Evolutionary conservation across 495 filamentous ascomycete species (phyloP).

Genomic region (Evernia prunastri): DNA sequence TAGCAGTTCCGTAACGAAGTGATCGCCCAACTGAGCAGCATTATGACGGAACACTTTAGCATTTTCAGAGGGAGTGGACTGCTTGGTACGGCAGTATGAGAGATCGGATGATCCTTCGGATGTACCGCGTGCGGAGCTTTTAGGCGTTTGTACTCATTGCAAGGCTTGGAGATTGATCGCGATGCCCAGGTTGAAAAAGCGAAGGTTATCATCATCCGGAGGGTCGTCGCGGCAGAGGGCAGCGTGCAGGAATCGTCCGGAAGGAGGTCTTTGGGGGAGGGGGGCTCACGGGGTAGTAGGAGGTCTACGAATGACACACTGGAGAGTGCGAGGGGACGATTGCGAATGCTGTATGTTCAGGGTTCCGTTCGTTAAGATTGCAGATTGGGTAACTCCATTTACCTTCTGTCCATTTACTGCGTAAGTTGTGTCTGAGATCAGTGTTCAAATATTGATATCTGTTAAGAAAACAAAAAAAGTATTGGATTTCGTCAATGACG

Average conservation of each 20-base stretch:
- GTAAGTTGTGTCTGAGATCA: no score
- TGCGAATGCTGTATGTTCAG: neutral
- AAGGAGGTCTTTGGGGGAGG: neutral
- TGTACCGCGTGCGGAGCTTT: neutral
- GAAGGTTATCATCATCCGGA: neutral
- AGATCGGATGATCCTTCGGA: neutral
- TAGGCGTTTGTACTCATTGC: neutral
- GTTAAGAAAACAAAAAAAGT: no score
- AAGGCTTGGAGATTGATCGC: neutral
- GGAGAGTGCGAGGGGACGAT: neutral
- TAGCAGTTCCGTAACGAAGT: neutral
- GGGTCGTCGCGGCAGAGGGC: neutral
- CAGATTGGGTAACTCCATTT: no score
- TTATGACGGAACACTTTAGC: neutral
- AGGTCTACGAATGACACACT: neutral
- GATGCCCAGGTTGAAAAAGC: neutral
- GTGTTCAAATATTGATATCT: no score
- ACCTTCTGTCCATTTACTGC: no score
- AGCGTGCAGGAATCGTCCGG: neutral
- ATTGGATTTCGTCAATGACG: no score
- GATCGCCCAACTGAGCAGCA: neutral
- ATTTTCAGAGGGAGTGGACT: neutral
- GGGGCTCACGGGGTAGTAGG: neutral
- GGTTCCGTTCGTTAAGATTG: neutral
- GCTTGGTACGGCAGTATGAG: neutral